phyloP scores from a whole-genome alignment of 2,329 filamentous ascomycete species.

The Coniochaeta sp. region DNA sequence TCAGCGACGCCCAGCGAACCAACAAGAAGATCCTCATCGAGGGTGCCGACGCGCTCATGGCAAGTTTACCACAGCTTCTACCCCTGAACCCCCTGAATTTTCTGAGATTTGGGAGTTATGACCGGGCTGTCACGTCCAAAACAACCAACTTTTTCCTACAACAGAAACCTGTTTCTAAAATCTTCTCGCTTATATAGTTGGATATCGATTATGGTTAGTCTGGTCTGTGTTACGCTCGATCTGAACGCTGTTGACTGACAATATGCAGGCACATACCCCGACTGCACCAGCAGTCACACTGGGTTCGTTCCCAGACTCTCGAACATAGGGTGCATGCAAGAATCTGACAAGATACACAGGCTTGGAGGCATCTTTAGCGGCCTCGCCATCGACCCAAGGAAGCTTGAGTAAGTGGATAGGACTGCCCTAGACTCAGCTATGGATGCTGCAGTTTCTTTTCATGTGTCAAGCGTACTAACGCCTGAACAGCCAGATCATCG shows the following conservation, averaged over 20 bases:
- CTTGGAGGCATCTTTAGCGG: constrained; percentile 57
- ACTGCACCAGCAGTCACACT: constrained; percentile 52
- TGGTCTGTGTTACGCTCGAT: neutral
- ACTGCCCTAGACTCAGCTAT: neutral
- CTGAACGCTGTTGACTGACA: neutral
- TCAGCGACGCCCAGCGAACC: constrained; percentile 51
- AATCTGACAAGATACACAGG: neutral
- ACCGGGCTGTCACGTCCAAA: neutral
- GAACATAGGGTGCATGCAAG: neutral
- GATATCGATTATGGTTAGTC: constrained; percentile 47
- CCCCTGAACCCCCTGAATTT: neutral
- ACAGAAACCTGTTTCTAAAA: neutral
- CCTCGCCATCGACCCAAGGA: constrained; percentile 51
- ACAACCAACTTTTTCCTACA: neutral
- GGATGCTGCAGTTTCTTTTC: neutral
- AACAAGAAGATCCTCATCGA: constrained; percentile 59
- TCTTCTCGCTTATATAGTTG: constrained; percentile 21
- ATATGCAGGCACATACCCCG: neutral
- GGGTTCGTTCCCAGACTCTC: constrained; percentile 17
- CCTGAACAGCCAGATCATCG: constrained; percentile 40
- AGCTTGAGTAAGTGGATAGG: constrained; percentile 29
- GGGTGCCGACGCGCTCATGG: constrained; percentile 58
- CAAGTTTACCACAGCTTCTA: neutral
- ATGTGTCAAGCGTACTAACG: neutral
- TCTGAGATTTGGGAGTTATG: neutral